phyloP scores from a whole-genome alignment of 2,329 filamentous ascomycete genomes.

The Emergomyces africanus region DNA sequence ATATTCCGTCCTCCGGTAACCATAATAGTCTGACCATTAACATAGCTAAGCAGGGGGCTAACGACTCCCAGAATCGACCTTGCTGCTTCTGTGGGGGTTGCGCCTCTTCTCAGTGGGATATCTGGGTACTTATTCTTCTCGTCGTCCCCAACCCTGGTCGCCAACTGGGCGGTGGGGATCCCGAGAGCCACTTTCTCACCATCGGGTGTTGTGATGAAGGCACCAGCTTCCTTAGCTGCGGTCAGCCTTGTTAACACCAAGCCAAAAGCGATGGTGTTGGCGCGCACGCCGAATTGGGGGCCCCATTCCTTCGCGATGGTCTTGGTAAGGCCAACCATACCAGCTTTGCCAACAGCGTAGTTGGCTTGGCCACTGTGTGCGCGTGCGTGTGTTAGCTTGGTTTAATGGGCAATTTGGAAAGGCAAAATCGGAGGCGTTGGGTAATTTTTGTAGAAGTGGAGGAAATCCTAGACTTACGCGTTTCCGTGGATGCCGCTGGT shows the following conservation, averaged over 20 bases:
- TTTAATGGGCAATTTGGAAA: neutral
- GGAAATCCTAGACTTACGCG: slow-evolving; percentile 33
- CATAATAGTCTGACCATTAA: slow-evolving; percentile 75
- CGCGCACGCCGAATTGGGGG: slow-evolving; percentile 64
- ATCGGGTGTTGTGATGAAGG: slow-evolving; percentile 62
- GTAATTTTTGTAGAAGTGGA: slow-evolving; percentile 2
- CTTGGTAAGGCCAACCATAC: slow-evolving; percentile 70
- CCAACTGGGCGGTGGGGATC: slow-evolving; percentile 51
- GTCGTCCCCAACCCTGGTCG: slow-evolving; percentile 14
- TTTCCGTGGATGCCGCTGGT: slow-evolving; percentile 78
- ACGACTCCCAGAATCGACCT: slow-evolving; percentile 63
- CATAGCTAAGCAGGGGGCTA: slow-evolving; percentile 73
- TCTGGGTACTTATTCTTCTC: slow-evolving; percentile 42
- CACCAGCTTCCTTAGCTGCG: slow-evolving; percentile 71
- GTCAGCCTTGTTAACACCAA: slow-evolving; percentile 70
- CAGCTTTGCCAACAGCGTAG: slow-evolving; percentile 76
- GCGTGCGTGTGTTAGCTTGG: neutral
- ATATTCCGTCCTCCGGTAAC: slow-evolving; percentile 65
- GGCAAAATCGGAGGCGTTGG: neutral
- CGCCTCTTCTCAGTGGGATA: slow-evolving; percentile 66
- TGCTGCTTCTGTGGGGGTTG: slow-evolving; percentile 69
- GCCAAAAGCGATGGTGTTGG: slow-evolving; percentile 76
- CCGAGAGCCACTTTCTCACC: slow-evolving; percentile 64
- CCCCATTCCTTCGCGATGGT: slow-evolving; percentile 91
- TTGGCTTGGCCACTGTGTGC: slow-evolving; percentile 61